Base-by-base conservation (phyloP, 83 land plant species). In the Diphasiastrum complanatum region DNA sequence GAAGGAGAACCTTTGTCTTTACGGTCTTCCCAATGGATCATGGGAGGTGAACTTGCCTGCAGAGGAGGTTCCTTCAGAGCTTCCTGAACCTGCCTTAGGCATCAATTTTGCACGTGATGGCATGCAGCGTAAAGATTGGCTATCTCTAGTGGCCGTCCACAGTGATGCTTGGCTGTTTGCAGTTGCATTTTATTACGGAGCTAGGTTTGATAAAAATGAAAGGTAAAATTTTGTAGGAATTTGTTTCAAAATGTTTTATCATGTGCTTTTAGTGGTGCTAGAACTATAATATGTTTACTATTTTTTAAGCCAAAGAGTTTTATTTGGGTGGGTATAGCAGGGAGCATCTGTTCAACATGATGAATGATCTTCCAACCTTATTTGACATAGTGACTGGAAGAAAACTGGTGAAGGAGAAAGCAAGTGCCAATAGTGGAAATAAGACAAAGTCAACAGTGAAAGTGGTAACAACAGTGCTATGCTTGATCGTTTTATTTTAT, bases 151-250 rank as follows among this genome's bases (percentile, higher is more conserved):
- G 12, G 59, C 59, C 25, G 59, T 54, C 8, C 59, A 54, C 1
- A 54, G 59, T 54, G 59, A 54, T 27, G 32, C 32, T 23, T 54
- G 59, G 59, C 59, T 54, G 14, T 27, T 54, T 54, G 59, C 59
- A 11, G 59, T 54, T 20, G 59, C 59, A 10, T 54, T 27, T 1
- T 54, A 20, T 33, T 54, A 54, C 30, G 59, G 28, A 10, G 59
- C 59, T 0, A 27, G 59, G 34, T 54, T 54, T 27, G 59, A 54
- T 33, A 54, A 54, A 27, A 27, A 0, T 54, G 59, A 54, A 1
- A 54, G 59, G 59, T 54, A 50, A 16, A n/a, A 14, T 8, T 38
- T 14, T n/a, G n/a, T 38, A 14, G 43, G 14, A 8, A 14, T 41
- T 41, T 41, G n/a, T 41, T 0, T 18, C 18, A 1, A 14, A 41